These are phyloP conservation scores for Hypsizygus ulmarius DNA, from an alignment of 1,284 basidiomycete genomes.

Conservation along the genomic window DNA sequence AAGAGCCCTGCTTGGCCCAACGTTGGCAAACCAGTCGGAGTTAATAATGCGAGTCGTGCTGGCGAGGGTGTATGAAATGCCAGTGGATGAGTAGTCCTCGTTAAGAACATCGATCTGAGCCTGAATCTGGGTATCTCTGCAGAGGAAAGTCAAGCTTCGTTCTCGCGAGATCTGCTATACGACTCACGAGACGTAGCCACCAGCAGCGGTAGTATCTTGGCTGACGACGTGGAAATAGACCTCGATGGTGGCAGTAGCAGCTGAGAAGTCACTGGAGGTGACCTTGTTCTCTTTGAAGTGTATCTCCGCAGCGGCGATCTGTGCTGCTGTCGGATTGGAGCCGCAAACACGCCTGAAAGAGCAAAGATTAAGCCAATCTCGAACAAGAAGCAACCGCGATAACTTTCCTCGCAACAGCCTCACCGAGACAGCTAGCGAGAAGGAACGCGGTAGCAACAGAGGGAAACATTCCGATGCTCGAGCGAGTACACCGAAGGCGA, in stretches of 20 bases:
- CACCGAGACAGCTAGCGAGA: conserved; percentile 9
- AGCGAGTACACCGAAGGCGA: not conserved
- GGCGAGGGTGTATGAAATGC: conserved; percentile 38
- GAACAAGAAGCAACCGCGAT: not conserved
- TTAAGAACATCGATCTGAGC: conserved; percentile 42
- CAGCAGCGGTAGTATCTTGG: conserved; percentile 3
- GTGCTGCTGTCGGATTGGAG: conserved; percentile 11
- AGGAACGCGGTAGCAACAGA: conserved; percentile 11
- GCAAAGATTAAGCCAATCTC: not conserved
- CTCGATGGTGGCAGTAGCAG: conserved; percentile 1
- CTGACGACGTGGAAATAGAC: conserved; percentile 19
- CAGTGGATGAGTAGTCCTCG: conserved; percentile 35
- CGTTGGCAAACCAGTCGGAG: conserved; percentile 40
- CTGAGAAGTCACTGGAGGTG: not conserved
- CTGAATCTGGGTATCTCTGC: conserved; percentile 33
- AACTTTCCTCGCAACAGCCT: conserved; percentile 12
- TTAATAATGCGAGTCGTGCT: conserved; percentile 39
- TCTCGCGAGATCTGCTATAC: not conserved
- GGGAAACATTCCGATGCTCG: conserved; percentile 9
- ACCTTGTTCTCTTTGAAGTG: conserved; percentile 19
- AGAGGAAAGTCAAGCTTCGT: not conserved
- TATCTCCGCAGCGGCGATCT: conserved; percentile 16
- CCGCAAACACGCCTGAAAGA: conserved; percentile 15
- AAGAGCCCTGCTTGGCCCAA: conserved; percentile 31
- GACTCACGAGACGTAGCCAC: conserved; percentile 14